phyloP scores from a whole-genome alignment of 2,329 filamentous ascomycete genomes.

The Teratosphaeria destructans region DNA sequence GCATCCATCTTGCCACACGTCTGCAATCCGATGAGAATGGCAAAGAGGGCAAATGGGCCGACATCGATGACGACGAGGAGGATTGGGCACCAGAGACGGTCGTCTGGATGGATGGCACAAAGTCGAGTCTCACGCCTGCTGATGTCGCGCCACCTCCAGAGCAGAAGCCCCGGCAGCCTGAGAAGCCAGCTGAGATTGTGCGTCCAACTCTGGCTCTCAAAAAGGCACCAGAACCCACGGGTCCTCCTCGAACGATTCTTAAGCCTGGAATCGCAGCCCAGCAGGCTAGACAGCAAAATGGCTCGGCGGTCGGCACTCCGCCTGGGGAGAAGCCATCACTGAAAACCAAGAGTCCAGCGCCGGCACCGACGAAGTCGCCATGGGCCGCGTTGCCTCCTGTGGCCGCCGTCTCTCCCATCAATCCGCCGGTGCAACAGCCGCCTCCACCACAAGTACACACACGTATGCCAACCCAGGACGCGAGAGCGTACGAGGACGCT shows the following conservation, averaged over 20 bases:
- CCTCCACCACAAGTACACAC: constrained; percentile 23
- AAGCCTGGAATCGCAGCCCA: constrained; percentile 34
- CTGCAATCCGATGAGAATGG: constrained; percentile 63
- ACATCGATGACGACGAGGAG: constrained; percentile 81
- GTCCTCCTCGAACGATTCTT: constrained; percentile 38
- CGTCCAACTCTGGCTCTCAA: constrained; percentile 24
- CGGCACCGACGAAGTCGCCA: constrained; percentile 72
- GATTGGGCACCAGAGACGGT: constrained; percentile 79
- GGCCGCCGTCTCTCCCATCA: constrained; percentile 66
- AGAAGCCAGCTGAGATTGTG: constrained; percentile 16
- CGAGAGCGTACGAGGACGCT: constrained; percentile 45
- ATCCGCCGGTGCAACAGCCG: constrained; percentile 39
- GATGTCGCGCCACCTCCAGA: constrained; percentile 19
- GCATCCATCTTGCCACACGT: constrained; percentile 73
- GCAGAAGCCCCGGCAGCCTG: constrained; percentile 4
- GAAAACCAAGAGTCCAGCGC: constrained; percentile 60
- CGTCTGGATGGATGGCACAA: constrained; percentile 81
- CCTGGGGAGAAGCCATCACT: constrained; percentile 51
- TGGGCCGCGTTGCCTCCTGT: constrained; percentile 83
- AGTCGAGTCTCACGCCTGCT: constrained; percentile 59
- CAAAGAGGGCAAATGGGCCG: constrained; percentile 76
- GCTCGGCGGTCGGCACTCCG: constrained; percentile 48
- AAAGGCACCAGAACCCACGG: constrained; percentile 24
- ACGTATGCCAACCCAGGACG: constrained; percentile 42
- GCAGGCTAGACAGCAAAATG: constrained; percentile 26